Evolutionary conservation across 805 yeast genomes (phyloP), one percentile per base, ranked within the genome.

Genomic region (Barnettozyma wickerhamii): DNA sequence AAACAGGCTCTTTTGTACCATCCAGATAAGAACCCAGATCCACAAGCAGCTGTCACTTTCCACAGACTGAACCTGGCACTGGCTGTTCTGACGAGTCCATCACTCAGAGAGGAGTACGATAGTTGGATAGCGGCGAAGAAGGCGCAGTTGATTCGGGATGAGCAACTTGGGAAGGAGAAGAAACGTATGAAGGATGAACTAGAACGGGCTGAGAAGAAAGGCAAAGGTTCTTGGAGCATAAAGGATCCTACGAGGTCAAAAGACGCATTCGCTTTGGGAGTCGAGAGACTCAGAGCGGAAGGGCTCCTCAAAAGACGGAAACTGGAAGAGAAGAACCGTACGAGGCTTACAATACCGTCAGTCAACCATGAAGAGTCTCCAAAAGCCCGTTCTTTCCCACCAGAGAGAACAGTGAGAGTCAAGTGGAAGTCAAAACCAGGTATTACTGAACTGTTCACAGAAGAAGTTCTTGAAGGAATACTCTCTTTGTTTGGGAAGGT

Each of bases 11-110:
- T 84, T 52, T 78, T 80, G 50, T 81, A 73, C 64, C 95, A 84
- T 61, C 95, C 95, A 42, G 95, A 84, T 66, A 84, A 84, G 68
- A 80, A 80, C 56, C 77, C 86, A 41, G 71, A 81, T 10, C 83
- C 80, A 31, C 96, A 88, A 59, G 96, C 96, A 9, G 93, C 91
- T 28, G 95, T 86, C 56, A 86, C 81, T 66, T 90, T 90, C 66
- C 91, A 90, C 65, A 91, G 83, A 56, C 74, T 88, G 52, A 80
- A 91, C 1, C 75, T 78, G 43, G 95, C 97, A 1, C 72, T 93
- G 60, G 96, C 87, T 63, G 71, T 90, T 13, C 71, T 91, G 46
- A 76, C 84, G 14, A 96, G 88, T 59, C 68, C 78, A 13, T 79
- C 84, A 53, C 86, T 87, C 68, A 82, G 97, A 67, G 82, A 79